phyloP scores from a whole-genome alignment of 2,329 filamentous ascomycete genomes.

The Nemania sp. region DNA sequence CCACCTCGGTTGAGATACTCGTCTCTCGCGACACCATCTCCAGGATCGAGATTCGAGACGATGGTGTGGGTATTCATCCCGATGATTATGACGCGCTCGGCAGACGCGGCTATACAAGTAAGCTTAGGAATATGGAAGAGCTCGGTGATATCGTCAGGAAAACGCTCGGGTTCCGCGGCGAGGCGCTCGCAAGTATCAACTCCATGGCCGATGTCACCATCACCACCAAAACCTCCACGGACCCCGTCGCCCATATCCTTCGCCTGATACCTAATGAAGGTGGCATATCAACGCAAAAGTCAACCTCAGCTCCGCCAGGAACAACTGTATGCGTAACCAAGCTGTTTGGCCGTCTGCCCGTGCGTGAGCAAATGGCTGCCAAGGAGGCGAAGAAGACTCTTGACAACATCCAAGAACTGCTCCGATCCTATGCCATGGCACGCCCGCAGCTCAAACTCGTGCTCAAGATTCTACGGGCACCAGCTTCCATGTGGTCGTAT shows the following conservation, averaged over 20 bases:
- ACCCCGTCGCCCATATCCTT: constrained; percentile 61
- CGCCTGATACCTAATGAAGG: constrained; percentile 48
- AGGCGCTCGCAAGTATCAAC: constrained; percentile 70
- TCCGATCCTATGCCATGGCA: constrained; percentile 69
- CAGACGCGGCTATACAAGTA: constrained; percentile 74
- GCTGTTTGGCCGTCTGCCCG: constrained; percentile 65
- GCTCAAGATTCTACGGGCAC: constrained; percentile 61
- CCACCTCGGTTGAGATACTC: constrained; percentile 67
- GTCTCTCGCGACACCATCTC: constrained; percentile 70
- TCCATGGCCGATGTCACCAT: constrained; percentile 63
- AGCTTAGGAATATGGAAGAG: constrained; percentile 68
- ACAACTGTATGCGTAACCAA: constrained; percentile 67
- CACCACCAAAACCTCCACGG: constrained; percentile 65
- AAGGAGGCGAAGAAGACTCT: constrained; percentile 64
- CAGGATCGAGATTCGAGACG: constrained; percentile 71
- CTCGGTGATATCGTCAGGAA: constrained; percentile 58
- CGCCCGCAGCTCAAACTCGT: constrained; percentile 65
- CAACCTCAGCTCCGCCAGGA: constrained; percentile 62
- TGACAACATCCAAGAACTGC: constrained; percentile 60
- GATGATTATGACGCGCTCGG: constrained; percentile 67
- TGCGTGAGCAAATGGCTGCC: constrained; percentile 62
- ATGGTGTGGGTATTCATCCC: constrained; percentile 70
- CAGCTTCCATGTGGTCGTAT: constrained; percentile 64
- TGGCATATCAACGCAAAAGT: constrained; percentile 46
- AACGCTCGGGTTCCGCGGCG: constrained; percentile 76